Conservation (phyloP, 2,329 filamentous ascomycete species). For the Sporothrix phasma region DNA sequence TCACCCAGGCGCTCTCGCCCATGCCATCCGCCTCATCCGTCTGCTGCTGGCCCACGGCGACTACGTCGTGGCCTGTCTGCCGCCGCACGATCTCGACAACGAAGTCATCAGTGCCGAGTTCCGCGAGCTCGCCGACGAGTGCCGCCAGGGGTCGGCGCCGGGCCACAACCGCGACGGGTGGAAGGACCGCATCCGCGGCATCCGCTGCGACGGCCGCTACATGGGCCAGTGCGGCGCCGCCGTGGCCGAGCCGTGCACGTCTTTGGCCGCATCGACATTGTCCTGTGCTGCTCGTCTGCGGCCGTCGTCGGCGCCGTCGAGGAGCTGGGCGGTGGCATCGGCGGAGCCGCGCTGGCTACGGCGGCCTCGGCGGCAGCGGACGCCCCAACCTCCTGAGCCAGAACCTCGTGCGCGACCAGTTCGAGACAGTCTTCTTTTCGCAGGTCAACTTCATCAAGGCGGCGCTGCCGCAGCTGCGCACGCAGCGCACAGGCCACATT, state of each 20-base stretch:
- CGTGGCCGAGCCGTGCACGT: constrained; percentile 75
- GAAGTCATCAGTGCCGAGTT: constrained; percentile 69
- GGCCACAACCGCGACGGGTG: constrained; percentile 57
- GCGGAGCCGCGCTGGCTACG: too few species aligned
- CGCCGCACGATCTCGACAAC: constrained; percentile 68
- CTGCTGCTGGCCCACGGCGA: constrained; percentile 85
- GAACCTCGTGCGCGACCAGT: constrained; percentile 78
- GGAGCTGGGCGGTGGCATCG: constrained; percentile 49
- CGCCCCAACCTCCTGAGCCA: constrained; percentile 43
- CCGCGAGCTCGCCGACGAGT: constrained; percentile 64
- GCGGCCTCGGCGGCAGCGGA: not conserved
- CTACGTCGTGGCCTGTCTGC: constrained; percentile 75
- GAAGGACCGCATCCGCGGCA: constrained; percentile 64
- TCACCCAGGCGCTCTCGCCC: constrained; percentile 79
- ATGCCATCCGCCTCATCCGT: constrained; percentile 71
- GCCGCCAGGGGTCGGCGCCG: constrained; percentile 33
- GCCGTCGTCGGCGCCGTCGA: constrained; percentile 85
- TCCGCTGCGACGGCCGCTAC: constrained; percentile 51
- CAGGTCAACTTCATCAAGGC: constrained; percentile 95
- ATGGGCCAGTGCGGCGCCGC: constrained; percentile 72
- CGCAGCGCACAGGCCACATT: constrained; percentile 77
- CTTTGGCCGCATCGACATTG: constrained; percentile 81
- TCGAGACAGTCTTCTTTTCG: constrained; percentile 90
- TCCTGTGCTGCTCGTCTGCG: constrained; percentile 84
- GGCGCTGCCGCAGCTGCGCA: constrained; percentile 66